Base-by-base conservation (phyloP, 345 rosid genomes). In the Adansonia digitata region DNA sequence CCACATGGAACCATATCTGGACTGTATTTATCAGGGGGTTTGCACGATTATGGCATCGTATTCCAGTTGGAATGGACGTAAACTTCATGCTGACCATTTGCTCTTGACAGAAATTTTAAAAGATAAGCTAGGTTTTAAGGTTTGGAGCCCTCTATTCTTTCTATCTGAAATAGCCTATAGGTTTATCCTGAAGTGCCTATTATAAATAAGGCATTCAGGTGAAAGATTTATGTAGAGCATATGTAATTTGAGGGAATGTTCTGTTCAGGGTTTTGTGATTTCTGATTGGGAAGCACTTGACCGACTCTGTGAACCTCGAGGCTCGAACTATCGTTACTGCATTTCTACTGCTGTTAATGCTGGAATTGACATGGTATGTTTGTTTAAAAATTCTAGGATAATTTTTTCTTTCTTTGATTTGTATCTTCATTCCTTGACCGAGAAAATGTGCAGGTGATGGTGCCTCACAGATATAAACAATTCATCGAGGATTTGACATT, bases 281-380 rank as follows among this genome's bases (percentile, higher is more conserved):
- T 90, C 97, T 20, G 98, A 94, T 79, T 94, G 93, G 93, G 94
- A 88, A 89, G 98, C 74, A 79, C 73, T 91, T 59, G 89, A 92
- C 77, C 77, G 82, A 74, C 93, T 94, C 72, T 77, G 87, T 76
- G 49, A 80, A 69, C 94, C 94, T 34, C 67, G 2, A 34, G 93
- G 94, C 73, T 87, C 89, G 45, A 87, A 94, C 87, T 91, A 87
- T 76, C 85, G 87, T 29, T 42, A 71, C 63, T 86, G 92, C 74
- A 69, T 92, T 69, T 81, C 88, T 52, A 46, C 78, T 77, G 86
- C 97, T 2, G 78, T 92, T 72, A 92, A 85, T 85, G 98, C 97
- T 65, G 98, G 97, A 82, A 84, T 90, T 14, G 98, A 94, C 88
- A 88, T 94, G 97, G 97, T 94, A 86, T 51, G 57, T 27, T 48